phyloP scores from a whole-genome alignment of 2,329 filamentous ascomycete genomes.

The Paradendryphiella salina region DNA sequence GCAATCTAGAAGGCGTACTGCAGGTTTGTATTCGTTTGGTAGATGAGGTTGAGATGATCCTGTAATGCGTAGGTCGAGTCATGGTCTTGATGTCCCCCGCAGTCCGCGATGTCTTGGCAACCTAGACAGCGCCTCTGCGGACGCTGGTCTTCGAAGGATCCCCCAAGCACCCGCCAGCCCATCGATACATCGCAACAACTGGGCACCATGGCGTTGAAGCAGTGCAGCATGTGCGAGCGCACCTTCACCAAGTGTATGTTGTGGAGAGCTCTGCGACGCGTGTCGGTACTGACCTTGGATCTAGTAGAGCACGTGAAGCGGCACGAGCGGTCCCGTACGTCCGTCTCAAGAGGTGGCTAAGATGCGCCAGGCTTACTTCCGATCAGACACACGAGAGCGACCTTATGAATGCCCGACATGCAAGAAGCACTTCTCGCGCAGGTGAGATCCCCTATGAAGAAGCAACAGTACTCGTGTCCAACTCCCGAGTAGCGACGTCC shows the following conservation, averaged over 20 bases:
- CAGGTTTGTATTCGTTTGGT: slow-evolving; percentile 30
- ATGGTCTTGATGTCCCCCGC: slow-evolving; percentile 37
- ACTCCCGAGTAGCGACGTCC: slow-evolving; percentile 50
- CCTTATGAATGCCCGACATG: slow-evolving; percentile 59
- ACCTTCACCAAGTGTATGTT: slow-evolving; percentile 55
- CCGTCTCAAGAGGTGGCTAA: background rate
- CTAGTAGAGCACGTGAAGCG: slow-evolving; percentile 56
- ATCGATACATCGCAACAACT: slow-evolving; percentile 12
- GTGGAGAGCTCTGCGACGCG: background rate
- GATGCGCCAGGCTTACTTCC: slow-evolving; percentile 25
- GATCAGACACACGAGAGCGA: slow-evolving; percentile 57
- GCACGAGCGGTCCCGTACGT: slow-evolving; percentile 59
- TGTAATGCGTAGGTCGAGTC: slow-evolving; percentile 38
- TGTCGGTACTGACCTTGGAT: slow-evolving; percentile 5
- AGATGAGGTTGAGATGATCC: slow-evolving; percentile 38
- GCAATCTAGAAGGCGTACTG: slow-evolving; percentile 31
- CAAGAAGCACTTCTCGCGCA: slow-evolving; percentile 59
- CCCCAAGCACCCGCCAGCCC: slow-evolving; percentile 20
- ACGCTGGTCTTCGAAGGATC: slow-evolving; percentile 21
- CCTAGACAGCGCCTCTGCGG: slow-evolving; percentile 16
- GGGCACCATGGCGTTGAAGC: slow-evolving; percentile 43
- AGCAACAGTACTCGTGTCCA: slow-evolving; percentile 21
- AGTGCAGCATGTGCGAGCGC: slow-evolving; percentile 54
- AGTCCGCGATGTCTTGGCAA: slow-evolving; percentile 27
- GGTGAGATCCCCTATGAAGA: slow-evolving; percentile 42